A percentile compares a stretch with the other conserved stretches of the same genome.
Evolutionary conservation across 805 yeast genomes (phyloP).

Genomic region (Lipomyces yamadae): DNA sequence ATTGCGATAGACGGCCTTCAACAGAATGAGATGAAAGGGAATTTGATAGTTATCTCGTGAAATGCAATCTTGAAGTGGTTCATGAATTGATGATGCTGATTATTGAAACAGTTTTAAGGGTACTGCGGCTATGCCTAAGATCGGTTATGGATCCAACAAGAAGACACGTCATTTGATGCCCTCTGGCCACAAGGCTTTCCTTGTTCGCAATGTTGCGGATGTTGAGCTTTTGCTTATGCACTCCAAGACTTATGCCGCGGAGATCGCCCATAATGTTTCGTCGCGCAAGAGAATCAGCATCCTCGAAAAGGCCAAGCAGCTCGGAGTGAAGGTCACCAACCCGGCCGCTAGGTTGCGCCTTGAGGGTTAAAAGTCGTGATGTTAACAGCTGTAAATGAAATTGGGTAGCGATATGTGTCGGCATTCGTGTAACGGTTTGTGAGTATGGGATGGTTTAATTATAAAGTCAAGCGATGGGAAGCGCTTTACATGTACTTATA

Average conservation of each 20-base stretch:
- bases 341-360: conserved; percentile 70
- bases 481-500: conserved; percentile 4
- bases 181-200: conserved; percentile 97
- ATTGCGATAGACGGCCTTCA: neutral
- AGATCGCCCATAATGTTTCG: conserved; percentile 98
- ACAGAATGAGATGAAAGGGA: neutral
- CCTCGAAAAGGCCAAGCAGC: conserved; percentile 95
- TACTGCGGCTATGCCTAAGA: conserved; percentile 97
- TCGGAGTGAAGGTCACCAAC: conserved; percentile 98
- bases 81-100: conserved; percentile 47
- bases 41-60: neutral
- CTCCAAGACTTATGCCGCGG: conserved; percentile 99
- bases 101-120: conserved; percentile 77
- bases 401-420: neutral
- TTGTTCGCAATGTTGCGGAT: conserved; percentile 90
- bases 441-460: neutral
- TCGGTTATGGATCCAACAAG: conserved; percentile 99
- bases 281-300: conserved; percentile 97
- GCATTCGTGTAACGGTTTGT: conserved; percentile 2
- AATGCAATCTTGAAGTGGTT: neutral
- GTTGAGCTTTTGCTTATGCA: conserved; percentile 94
- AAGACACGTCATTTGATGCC: conserved; percentile 95
- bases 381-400: neutral
- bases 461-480: neutral
- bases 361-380: conserved; percentile 29